Conservation (phyloP, 495 filamentous ascomycete species). For the Podospora comata region DNA sequence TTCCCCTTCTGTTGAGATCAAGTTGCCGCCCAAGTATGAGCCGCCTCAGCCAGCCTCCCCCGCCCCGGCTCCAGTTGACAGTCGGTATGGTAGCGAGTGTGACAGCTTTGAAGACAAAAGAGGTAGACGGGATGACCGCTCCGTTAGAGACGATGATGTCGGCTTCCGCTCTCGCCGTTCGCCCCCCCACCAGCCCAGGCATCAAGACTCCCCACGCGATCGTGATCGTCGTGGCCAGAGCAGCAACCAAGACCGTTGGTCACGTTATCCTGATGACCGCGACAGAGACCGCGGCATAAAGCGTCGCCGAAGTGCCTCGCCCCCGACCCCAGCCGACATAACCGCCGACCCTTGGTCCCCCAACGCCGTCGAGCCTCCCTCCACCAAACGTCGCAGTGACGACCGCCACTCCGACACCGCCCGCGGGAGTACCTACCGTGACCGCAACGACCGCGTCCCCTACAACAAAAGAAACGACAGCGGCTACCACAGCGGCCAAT, state of each 20-base stretch:
- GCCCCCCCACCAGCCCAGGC: slow-evolving; percentile 6
- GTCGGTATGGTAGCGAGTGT: neutral
- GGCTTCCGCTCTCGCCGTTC: neutral
- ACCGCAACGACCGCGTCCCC: slow-evolving; percentile 21
- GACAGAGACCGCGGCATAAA: neutral
- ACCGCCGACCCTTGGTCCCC: slow-evolving; percentile 29
- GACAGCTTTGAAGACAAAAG: neutral
- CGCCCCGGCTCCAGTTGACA: neutral
- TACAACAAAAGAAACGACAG: slow-evolving; percentile 31
- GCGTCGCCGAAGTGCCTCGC: neutral
- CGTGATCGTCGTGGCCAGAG: neutral
- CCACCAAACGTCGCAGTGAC: slow-evolving; percentile 12
- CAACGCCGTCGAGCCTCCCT: slow-evolving; percentile 25
- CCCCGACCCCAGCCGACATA: slow-evolving; percentile 6
- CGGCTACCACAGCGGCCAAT: slow-evolving; percentile 35
- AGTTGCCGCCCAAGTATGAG: slow-evolving; percentile 27
- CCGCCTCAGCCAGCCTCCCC: slow-evolving; percentile 12
- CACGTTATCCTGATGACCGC: slow-evolving; percentile 5
- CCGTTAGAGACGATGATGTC: neutral
- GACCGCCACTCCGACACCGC: slow-evolving; percentile 1
- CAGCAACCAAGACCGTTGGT: neutral
- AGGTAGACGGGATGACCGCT: neutral
- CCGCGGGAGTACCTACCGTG: neutral
- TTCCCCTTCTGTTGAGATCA: slow-evolving; percentile 25
- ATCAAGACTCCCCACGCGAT: neutral